These are phyloP conservation scores for Penicillium cosmopolitanum DNA, from an alignment of 495 filamentous ascomycete species.

Conservation along the genomic window DNA sequence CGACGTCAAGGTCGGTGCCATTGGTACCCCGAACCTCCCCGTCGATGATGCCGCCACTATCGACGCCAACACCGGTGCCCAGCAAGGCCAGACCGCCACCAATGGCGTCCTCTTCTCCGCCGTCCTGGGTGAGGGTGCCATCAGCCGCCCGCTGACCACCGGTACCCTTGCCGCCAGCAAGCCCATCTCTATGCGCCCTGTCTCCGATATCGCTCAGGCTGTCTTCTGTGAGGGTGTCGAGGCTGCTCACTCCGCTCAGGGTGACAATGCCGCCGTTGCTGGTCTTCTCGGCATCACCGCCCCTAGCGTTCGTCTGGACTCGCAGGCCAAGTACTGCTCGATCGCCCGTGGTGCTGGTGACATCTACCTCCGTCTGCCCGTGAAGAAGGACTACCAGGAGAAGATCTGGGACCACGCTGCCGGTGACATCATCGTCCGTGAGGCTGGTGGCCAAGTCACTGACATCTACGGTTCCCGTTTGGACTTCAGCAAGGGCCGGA, in stretches of 20 bases:
- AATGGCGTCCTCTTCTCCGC: slow-evolving; percentile 87
- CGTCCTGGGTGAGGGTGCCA: slow-evolving; percentile 74
- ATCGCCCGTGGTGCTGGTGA: slow-evolving; percentile 96
- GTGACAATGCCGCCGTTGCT: slow-evolving; percentile 83
- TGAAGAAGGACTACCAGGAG: slow-evolving; percentile 85
- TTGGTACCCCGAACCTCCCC: slow-evolving; percentile 94
- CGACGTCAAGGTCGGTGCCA: slow-evolving; percentile 90
- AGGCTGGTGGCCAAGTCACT: slow-evolving; percentile 90
- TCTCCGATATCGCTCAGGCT: slow-evolving; percentile 74
- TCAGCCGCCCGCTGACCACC: slow-evolving; percentile 67
- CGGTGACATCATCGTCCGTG: slow-evolving; percentile 91
- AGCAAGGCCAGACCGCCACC: slow-evolving; percentile 66
- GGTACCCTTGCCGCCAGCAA: slow-evolving; percentile 61
- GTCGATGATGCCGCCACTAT: slow-evolving; percentile 75
- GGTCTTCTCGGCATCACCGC: slow-evolving; percentile 81
- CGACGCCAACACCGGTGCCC: slow-evolving; percentile 64
- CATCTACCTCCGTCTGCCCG: slow-evolving; percentile 87
- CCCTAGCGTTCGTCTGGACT: slow-evolving; percentile 89
- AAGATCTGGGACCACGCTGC: slow-evolving; percentile 99
- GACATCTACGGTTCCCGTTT: slow-evolving; percentile 79
- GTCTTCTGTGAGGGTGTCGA: slow-evolving; percentile 97
- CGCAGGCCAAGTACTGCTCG: slow-evolving; percentile 95
- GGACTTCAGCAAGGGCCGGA: slow-evolving; percentile 85
- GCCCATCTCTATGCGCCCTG: slow-evolving; percentile 74
- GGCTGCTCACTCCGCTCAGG: slow-evolving; percentile 84